Evolutionary conservation across 495 filamentous ascomycete species (phyloP).

Genomic region (Penicillium tannophilum): DNA sequence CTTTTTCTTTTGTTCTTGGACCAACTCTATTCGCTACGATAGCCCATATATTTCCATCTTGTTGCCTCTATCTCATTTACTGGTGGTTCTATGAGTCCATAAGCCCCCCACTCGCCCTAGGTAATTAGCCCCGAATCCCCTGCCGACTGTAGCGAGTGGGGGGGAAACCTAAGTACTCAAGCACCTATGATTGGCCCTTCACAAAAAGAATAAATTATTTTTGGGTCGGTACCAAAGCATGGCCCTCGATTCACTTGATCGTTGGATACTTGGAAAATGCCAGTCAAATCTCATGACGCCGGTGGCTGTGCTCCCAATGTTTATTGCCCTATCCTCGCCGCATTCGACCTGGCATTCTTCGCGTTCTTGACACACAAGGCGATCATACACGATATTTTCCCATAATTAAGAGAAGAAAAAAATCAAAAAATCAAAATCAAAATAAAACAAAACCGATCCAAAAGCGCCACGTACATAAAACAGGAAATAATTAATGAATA

Average conservation of each 20-base stretch:
- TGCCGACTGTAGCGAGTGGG: not conserved
- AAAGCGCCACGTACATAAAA: not conserved
- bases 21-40: too few species aligned
- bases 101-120: not conserved
- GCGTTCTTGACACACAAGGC: slow-evolving; percentile 2
- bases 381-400: not conserved
- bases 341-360: slow-evolving; percentile 22
- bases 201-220: not conserved
- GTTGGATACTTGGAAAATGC: not conserved
- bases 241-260: not conserved
- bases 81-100: not conserved
- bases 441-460: not conserved
- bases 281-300: slow-evolving; percentile 16
- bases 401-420: not conserved
- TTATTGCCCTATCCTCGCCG: not conserved
- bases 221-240: not conserved
- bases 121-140: not conserved
- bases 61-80: not conserved
- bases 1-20: not conserved
- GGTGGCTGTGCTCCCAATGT: slow-evolving; percentile 19
- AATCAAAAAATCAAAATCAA: not conserved
- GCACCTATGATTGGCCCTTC: not conserved
- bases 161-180: not conserved
- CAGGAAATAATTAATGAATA: too few species aligned
- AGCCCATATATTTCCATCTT: not conserved